Conservation (phyloP, 1,284 basidiomycete species). For the Phenoliferia sp. region DNA sequence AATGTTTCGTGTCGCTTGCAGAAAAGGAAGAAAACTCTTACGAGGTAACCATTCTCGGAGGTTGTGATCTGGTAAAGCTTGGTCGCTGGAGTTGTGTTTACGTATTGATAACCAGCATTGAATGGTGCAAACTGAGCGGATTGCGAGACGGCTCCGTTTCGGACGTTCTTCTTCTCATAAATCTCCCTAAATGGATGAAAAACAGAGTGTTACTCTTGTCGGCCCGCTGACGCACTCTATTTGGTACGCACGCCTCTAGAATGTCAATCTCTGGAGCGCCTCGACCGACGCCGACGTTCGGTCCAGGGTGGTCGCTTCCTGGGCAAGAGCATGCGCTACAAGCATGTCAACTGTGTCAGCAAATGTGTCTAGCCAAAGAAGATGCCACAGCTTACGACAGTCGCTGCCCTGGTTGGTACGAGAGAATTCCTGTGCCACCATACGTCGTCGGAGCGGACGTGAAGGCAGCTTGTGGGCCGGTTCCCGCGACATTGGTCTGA, state of each 20-base stretch:
- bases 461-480: constrained; percentile 42
- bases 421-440: constrained; percentile 4
- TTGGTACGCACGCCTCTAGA: constrained; percentile 48
- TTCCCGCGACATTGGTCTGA: constrained; percentile 45
- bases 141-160: constrained; percentile 44
- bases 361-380: background rate
- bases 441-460: constrained; percentile 32
- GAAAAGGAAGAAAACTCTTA: too few species aligned
- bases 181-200: constrained; percentile 10
- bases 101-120: constrained; percentile 46
- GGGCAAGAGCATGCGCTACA: constrained; percentile 43
- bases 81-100: constrained; percentile 43
- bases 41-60: background rate
- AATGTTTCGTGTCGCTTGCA: too few species aligned
- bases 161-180: constrained; percentile 20
- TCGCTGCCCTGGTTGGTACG: constrained; percentile 49
- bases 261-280: constrained; percentile 52
- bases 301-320: constrained; percentile 44
- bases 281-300: constrained; percentile 43
- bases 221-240: constrained; percentile 9
- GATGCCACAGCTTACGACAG: constrained; percentile 31
- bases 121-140: constrained; percentile 50
- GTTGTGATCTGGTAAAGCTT: background rate
- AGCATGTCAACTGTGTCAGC: background rate
- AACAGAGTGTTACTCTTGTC: background rate